phyloP scores from a whole-genome alignment of 2,329 filamentous ascomycete species.

The Xylaria sp. region DNA sequence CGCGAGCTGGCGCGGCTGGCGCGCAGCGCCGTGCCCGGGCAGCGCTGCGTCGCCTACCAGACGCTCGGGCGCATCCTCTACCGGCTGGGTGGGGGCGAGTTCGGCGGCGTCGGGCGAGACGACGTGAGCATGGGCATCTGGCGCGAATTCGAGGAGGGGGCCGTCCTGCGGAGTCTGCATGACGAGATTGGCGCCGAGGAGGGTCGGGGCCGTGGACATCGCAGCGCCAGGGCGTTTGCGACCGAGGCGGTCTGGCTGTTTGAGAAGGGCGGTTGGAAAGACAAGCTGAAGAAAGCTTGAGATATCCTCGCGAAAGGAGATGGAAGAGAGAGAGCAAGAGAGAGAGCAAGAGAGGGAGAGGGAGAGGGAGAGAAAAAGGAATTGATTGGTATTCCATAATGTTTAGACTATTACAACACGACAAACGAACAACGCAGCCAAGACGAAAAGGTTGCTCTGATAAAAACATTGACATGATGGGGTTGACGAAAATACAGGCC shows the following conservation, averaged over 20 bases:
- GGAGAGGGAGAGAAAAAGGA: conserved; percentile 32
- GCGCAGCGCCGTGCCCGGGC: conserved; percentile 82
- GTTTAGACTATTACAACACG: conserved; percentile 47
- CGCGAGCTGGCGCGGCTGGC: conserved; percentile 84
- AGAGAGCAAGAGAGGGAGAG: too few relatives aligned
- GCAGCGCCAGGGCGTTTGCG: conserved; percentile 84
- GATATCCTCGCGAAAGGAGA: not conserved
- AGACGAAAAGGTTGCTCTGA: conserved; percentile 28
- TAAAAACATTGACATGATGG: conserved; percentile 40
- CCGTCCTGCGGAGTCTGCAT: conserved; percentile 79
- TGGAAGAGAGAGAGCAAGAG: conserved; percentile 5
- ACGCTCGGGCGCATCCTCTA: conserved; percentile 88
- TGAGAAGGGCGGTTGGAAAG: conserved; percentile 76
- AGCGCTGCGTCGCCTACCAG: conserved; percentile 92
- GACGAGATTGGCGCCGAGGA: conserved; percentile 75
- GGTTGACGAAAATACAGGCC: conserved; percentile 22
- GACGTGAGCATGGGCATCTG: conserved; percentile 83
- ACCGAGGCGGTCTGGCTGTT: conserved; percentile 90
- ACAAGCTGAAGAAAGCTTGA: conserved; percentile 63
- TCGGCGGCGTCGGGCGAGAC: conserved; percentile 72
- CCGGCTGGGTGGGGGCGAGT: conserved; percentile 78
- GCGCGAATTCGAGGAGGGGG: conserved; percentile 79
- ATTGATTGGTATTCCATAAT: conserved; percentile 39
- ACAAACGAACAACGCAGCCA: conserved; percentile 27
- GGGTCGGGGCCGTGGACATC: conserved; percentile 74